Conservation (phyloP, 768 basidiomycete genomes). For the Rhodotorula kratochvilovae region DNA sequence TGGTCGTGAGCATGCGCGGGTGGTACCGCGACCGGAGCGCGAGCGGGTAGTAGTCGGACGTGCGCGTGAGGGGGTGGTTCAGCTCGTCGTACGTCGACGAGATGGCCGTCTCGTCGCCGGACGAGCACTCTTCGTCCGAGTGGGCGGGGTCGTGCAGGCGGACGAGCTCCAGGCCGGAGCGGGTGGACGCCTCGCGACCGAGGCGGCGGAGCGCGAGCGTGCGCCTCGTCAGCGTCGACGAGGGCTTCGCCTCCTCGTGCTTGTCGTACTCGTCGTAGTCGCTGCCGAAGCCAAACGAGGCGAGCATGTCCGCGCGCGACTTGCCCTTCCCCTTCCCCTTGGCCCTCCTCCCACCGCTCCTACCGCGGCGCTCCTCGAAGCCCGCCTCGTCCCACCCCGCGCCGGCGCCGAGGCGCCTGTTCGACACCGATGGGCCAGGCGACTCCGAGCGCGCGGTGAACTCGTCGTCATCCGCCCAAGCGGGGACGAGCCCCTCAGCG, state of each 20-base stretch:
- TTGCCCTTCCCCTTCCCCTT: background rate
- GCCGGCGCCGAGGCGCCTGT: background rate
- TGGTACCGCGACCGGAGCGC: slow-evolving; percentile 27
- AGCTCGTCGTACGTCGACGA: slow-evolving; percentile 20
- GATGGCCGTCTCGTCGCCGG: slow-evolving; percentile 5
- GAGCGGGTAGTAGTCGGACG: slow-evolving; percentile 34
- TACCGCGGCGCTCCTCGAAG: background rate
- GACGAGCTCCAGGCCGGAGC: background rate
- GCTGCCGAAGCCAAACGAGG: slow-evolving; percentile 3
- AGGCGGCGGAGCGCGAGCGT: slow-evolving; percentile 7
- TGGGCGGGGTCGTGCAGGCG: background rate
- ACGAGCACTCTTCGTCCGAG: background rate
- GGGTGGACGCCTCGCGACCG: slow-evolving; percentile 8
- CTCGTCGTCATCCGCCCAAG: slow-evolving; percentile 8
- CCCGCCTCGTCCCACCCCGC: background rate
- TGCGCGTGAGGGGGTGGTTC: background rate
- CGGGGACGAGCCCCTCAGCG: slow-evolving; percentile 2
- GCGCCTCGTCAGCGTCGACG: background rate
- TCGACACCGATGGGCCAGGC: too few relatives aligned
- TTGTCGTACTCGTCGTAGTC: slow-evolving; percentile 7
- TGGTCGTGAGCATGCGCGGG: slow-evolving; percentile 26
- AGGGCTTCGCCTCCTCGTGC: background rate
- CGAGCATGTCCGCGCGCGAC: background rate
- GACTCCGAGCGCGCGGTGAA: background rate
- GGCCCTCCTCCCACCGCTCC: background rate